Conservation (phyloP, 179 eudicot genomes). For the Sideroxylon spinosum region DNA sequence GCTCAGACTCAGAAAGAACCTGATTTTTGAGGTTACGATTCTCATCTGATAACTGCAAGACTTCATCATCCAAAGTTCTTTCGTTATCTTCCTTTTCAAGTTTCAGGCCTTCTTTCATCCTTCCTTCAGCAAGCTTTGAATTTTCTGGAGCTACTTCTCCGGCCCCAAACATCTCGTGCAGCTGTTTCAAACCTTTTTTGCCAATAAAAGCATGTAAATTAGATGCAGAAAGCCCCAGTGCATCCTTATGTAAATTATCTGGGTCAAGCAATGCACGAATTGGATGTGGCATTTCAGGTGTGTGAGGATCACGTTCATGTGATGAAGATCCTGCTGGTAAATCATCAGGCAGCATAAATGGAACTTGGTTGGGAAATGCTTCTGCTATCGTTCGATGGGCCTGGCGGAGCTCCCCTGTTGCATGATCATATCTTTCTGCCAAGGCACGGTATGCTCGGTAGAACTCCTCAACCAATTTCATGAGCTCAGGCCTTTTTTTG, state of each 20-base stretch:
- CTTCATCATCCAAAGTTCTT: slow-evolving; percentile 21
- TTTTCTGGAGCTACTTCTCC: slow-evolving; percentile 25
- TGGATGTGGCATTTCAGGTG: slow-evolving; percentile 39
- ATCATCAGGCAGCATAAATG: slow-evolving; percentile 49
- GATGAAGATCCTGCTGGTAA: slow-evolving; percentile 36
- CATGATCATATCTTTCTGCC: slow-evolving; percentile 90
- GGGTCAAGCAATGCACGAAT: slow-evolving; percentile 39
- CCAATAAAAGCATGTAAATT: slow-evolving; percentile 24
- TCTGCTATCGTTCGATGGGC: slow-evolving; percentile 74
- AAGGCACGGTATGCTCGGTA: slow-evolving; percentile 92
- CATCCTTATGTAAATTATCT: slow-evolving; percentile 32
- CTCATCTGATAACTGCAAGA: slow-evolving; percentile 34
- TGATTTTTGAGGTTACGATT: slow-evolving; percentile 40
- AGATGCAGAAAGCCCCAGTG: slow-evolving; percentile 16
- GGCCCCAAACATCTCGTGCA: slow-evolving; percentile 51
- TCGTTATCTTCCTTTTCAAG: slow-evolving; percentile 21
- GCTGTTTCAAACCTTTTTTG: slow-evolving; percentile 62
- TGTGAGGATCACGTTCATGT: slow-evolving; percentile 35
- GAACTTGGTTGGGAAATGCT: slow-evolving; percentile 77
- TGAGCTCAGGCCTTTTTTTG: slow-evolving; percentile 87
- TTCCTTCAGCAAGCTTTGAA: slow-evolving; percentile 28
- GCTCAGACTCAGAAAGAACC: slow-evolving; percentile 42
- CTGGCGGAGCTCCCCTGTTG: slow-evolving; percentile 87
- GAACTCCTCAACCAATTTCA: slow-evolving; percentile 90
- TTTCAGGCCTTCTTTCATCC: slow-evolving; percentile 18